A percentile compares a stretch with the other conserved stretches of the same genome.
Evolutionary conservation across 2,329 filamentous ascomycete genomes (phyloP).

Genomic region (Fusarium papillatum): DNA sequence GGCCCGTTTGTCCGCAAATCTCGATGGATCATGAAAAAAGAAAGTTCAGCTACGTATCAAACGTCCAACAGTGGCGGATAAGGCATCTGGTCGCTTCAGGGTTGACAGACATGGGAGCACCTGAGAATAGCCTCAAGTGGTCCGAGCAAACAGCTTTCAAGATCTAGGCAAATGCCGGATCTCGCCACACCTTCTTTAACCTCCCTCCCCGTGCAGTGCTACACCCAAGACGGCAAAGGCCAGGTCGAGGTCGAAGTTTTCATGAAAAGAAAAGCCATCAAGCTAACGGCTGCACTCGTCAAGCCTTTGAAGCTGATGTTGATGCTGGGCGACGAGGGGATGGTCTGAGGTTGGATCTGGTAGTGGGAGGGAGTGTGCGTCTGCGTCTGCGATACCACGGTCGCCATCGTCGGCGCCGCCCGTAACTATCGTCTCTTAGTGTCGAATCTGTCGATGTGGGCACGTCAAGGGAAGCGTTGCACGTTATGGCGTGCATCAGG

Average conservation of each 20-base stretch:
- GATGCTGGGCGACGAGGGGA: slow-evolving; percentile 10
- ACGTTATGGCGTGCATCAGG: slow-evolving; percentile 3
- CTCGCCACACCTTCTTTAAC: slow-evolving; percentile 34
- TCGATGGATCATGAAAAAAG: slow-evolving; percentile 11
- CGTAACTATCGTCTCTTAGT: slow-evolving; percentile 25
- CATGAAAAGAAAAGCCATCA: slow-evolving; percentile 8
- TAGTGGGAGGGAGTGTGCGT: slow-evolving; percentile 42
- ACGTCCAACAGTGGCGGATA: slow-evolving; percentile 24
- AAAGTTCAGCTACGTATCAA: slow-evolving; percentile 13
- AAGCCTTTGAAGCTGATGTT: slow-evolving; percentile 6
- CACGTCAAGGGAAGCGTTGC: slow-evolving; percentile 18
- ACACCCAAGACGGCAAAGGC: slow-evolving; percentile 24
- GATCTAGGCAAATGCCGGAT: slow-evolving; percentile 35
- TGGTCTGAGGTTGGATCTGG: slow-evolving; percentile 23
- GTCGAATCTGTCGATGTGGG: slow-evolving; percentile 24
- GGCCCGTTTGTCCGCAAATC: slow-evolving; percentile 18
- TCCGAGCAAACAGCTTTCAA: slow-evolving; percentile 12
- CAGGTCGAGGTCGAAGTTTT: slow-evolving; percentile 13
- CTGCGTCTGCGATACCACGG: slow-evolving; percentile 27
- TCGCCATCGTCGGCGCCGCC: slow-evolving; percentile 29
- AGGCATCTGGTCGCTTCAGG: slow-evolving; percentile 15
- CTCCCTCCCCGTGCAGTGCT: slow-evolving; percentile 7
- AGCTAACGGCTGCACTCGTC: slow-evolving; percentile 15
- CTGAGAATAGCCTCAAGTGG: slow-evolving; percentile 12
- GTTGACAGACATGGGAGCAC: slow-evolving; percentile 20